These are phyloP conservation scores for Gymnopilus junonius DNA, from an alignment of 768 basidiomycete species.

Conservation along the genomic window DNA sequence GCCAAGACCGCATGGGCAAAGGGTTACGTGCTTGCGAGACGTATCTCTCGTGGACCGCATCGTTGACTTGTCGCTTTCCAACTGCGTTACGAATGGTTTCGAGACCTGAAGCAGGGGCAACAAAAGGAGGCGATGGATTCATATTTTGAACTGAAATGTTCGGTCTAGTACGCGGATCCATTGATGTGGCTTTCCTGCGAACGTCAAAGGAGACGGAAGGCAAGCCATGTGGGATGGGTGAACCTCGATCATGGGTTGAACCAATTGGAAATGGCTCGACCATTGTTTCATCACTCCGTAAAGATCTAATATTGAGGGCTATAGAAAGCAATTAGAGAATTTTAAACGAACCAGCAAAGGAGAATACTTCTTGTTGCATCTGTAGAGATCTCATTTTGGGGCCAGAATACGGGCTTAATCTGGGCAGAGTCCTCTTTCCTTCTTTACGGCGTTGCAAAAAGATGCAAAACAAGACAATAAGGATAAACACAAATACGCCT, in stretches of 20 bases:
- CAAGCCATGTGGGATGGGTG: neutral
- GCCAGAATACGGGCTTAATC: constrained; percentile 4
- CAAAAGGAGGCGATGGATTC: neutral
- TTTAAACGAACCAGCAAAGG: neutral
- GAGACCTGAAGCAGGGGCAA: neutral
- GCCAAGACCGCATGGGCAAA: constrained; percentile 7
- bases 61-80: neutral
- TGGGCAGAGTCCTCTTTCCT: neutral
- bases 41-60: neutral
- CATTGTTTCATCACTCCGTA: neutral
- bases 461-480: constrained; percentile 16
- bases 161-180: neutral
- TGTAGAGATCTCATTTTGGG: neutral
- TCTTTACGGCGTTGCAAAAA: constrained; percentile 26
- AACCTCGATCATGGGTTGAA: neutral
- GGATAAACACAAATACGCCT: constrained; percentile 24
- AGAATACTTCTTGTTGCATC: neutral
- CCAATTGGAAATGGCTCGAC: neutral
- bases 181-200: neutral
- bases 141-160: neutral
- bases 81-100: neutral
- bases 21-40: neutral
- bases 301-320: neutral
- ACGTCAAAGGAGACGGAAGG: neutral
- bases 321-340: neutral